Evolutionary conservation across 768 basidiomycete genomes (phyloP).

Genomic region (Termitomyces sp.): DNA sequence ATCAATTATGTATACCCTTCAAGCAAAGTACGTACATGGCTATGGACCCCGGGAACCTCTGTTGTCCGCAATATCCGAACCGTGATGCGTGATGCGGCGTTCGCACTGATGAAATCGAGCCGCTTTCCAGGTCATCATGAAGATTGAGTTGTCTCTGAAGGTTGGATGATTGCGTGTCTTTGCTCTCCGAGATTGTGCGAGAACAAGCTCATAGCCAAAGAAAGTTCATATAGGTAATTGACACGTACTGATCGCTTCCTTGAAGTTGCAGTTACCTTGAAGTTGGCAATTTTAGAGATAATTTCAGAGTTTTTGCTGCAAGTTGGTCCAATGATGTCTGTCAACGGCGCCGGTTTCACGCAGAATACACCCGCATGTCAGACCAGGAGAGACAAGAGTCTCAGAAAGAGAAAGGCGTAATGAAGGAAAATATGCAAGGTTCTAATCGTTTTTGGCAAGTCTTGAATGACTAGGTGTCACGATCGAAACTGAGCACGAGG

Average conservation of each 20-base stretch:
- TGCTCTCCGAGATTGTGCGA: background rate
- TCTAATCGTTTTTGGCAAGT: background rate
- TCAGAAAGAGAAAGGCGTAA: background rate
- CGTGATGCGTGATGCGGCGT: background rate
- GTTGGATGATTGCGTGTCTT: background rate
- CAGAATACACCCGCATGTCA: background rate
- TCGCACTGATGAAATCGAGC: no score
- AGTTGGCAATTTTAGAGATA: no score
- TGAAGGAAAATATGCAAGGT: background rate
- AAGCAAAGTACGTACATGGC: constrained; percentile 3
- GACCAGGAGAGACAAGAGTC: background rate
- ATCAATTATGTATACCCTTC: constrained; percentile 9
- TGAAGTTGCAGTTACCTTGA: no score
- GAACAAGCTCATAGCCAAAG: background rate
- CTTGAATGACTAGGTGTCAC: background rate
- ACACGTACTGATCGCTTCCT: background rate
- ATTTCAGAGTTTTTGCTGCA: no score
- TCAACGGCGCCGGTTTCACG: background rate
- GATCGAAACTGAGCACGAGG: constrained; percentile 4
- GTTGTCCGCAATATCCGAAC: background rate
- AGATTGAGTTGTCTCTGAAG: background rate
- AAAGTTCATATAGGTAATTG: background rate
- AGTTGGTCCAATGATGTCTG: no score
- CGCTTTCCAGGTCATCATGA: background rate
- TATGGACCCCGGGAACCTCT: constrained; percentile 1